Base-by-base conservation (phyloP, 2,329 filamentous ascomycete species). In the Colletotrichum sublineola region DNA sequence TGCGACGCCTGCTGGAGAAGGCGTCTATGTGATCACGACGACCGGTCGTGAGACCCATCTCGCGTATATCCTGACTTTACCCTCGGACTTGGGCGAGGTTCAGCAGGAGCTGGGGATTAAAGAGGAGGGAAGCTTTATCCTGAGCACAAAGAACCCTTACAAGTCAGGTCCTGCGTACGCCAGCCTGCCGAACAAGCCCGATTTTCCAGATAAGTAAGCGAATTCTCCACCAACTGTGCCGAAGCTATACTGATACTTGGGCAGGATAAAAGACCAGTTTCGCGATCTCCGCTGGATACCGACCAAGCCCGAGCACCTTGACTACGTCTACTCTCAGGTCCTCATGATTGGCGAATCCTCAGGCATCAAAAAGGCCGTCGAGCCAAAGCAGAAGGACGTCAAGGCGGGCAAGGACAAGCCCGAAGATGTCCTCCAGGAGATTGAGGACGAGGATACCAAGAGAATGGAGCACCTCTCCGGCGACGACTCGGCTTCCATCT, bases 71-170 rank as follows among this genome's bases (percentile, higher is more conserved):
- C 83, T 95, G 60, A 97, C 94, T 0, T 86, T 96, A 38, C 94
- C 94, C 0, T 83, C 87, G 3, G 84, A 93, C 71, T 79, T 93
- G 1, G 92, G 91, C 1, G 89, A 94, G 62, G 86, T 96, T 0
- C 94, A 97, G 81, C 85, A 89, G 50, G 91, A 94, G 68, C 86
- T 97, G 15, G 94, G 95, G 0, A 80, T 97, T 8, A 86, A 87
- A 50, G 82, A 89, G 42, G 90, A 91, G 75, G 94, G 93, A 1
- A 94, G 92, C 79, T 97, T 95, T 81, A 88, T 96, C 64, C 81
- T 96, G 64, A 94, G 91, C 75, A 90, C 93, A 40, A 94, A 95
- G 83, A 97, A 97, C 76, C 95, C 95, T 0, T 86, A 91, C 68
- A 90, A 87, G 46, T 86, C 90, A 3, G 90, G 91, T 0, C 93